Conservation (phyloP, 441 rosid species). For the Aquilaria agallochum region DNA sequence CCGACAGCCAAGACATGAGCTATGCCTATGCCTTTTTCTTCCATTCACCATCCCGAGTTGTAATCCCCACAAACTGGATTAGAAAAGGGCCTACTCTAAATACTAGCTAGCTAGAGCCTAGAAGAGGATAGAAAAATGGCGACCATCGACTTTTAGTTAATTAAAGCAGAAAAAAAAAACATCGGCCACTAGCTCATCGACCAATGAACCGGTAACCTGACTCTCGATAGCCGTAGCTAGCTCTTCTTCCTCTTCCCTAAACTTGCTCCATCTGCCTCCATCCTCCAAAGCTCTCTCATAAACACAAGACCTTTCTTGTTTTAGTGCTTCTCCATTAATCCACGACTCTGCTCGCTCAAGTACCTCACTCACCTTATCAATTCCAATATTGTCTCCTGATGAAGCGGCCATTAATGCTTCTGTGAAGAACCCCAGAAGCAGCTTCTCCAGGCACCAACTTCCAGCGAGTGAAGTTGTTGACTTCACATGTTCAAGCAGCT, state of each 20-base stretch:
- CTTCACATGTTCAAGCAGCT: slow-evolving; percentile 38
- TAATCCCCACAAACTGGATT: too few relatives aligned
- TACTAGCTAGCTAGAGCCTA: neutral
- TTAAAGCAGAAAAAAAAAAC: slow-evolving; percentile 4
- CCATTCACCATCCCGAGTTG: too few relatives aligned
- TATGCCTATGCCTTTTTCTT: too few relatives aligned
- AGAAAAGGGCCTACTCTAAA: neutral
- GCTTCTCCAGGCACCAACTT: slow-evolving; percentile 15
- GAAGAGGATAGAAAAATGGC: too few relatives aligned
- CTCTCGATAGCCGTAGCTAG: slow-evolving; percentile 35
- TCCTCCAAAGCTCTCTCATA: slow-evolving; percentile 40
- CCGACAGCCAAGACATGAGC: too few relatives aligned
- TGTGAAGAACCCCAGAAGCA: slow-evolving; percentile 53
- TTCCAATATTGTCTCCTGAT: neutral
- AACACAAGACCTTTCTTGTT: slow-evolving; percentile 22
- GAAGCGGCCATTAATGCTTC: slow-evolving; percentile 32
- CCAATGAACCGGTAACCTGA: slow-evolving; percentile 26
- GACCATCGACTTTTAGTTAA: too few relatives aligned
- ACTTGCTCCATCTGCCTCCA: slow-evolving; percentile 37
- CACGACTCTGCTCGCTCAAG: slow-evolving; percentile 40
- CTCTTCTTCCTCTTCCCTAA: slow-evolving; percentile 36
- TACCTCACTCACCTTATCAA: slow-evolving; percentile 16
- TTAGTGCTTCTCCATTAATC: slow-evolving; percentile 40
- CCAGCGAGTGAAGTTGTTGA: slow-evolving; percentile 25
- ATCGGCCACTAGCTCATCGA: slow-evolving; percentile 43